Evolutionary conservation across 495 filamentous ascomycete species (phyloP).

Genomic region (Staphylotrichum longicolle): DNA sequence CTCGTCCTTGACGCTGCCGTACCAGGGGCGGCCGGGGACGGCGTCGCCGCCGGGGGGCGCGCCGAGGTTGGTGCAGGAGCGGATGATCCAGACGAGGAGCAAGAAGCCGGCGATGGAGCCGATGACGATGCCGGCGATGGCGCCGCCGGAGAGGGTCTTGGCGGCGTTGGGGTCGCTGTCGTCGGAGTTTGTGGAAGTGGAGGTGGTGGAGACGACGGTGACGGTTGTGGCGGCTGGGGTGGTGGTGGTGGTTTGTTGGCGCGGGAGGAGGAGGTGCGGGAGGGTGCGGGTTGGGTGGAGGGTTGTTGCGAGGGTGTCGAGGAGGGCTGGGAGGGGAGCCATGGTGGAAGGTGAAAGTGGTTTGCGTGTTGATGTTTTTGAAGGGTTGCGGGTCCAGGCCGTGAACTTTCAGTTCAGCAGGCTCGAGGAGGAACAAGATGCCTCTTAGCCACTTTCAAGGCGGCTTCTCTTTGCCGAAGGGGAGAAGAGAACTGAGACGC

Average conservation of each 20-base stretch:
- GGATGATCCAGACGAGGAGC: conserved; percentile 53
- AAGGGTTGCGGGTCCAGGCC: too few species aligned
- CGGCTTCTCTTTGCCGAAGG: too few species aligned
- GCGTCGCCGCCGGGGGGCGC: conserved; percentile 28
- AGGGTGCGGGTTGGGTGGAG: conserved; percentile 13
- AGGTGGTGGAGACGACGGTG: conserved; percentile 12
- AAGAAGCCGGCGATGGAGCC: conserved; percentile 57
- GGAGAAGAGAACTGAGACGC: too few species aligned
- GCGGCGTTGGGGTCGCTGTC: conserved; percentile 19
- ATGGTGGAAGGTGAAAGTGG: background rate
- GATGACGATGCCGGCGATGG: conserved; percentile 60
- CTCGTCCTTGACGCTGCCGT: conserved; percentile 29
- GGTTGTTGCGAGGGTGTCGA: conserved; percentile 7
- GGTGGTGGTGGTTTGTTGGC: conserved; percentile 10
- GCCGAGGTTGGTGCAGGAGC: conserved; percentile 41
- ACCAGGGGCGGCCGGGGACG: conserved; percentile 28
- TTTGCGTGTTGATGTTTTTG: background rate
- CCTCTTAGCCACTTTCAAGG: too few species aligned
- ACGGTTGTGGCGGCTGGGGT: conserved; percentile 16
- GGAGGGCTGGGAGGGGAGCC: conserved; percentile 5
- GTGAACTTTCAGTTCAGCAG: too few species aligned
- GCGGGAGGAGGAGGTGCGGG: conserved; percentile 8
- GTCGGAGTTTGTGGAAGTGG: background rate
- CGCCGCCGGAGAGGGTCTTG: conserved; percentile 50
- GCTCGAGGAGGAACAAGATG: too few species aligned